Percentiles rank a stretch among this genome's conserved stretches.
Conservation (phyloP, 2,329 filamentous ascomycete species). For the Aspergillus nomiae region DNA sequence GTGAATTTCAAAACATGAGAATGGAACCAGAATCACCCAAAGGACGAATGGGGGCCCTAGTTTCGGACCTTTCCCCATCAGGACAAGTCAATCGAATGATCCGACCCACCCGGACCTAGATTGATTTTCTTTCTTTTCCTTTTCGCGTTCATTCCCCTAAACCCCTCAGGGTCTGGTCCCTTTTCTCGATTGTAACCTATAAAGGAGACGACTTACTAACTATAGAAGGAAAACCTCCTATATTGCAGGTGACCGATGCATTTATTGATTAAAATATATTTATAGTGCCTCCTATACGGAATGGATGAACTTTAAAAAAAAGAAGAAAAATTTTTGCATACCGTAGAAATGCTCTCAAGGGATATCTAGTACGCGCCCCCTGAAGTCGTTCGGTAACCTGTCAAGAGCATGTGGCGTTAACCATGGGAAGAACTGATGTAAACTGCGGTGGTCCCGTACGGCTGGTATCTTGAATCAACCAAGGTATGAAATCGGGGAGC, state of each 20-base stretch:
- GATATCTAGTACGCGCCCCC: background rate
- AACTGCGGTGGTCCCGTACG: background rate
- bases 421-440: slow-evolving; percentile 6
- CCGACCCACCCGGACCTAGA: slow-evolving; percentile 9
- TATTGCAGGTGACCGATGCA: slow-evolving; percentile 3
- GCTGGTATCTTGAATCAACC: slow-evolving; percentile 8
- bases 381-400: background rate
- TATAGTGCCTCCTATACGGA: background rate
- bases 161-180: slow-evolving; percentile 3
- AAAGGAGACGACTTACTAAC: background rate
- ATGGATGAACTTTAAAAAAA: background rate
- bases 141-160: slow-evolving; percentile 1
- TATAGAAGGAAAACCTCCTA: background rate
- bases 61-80: slow-evolving; percentile 12
- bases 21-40: background rate
- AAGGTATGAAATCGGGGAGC: background rate
- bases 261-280: slow-evolving; percentile 2
- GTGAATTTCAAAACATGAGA: background rate
- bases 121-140: slow-evolving; percentile 5
- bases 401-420: slow-evolving; percentile 7
- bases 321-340: background rate
- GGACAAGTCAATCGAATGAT: slow-evolving; percentile 16
- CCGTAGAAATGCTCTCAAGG: background rate
- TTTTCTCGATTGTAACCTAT: slow-evolving; percentile 1
- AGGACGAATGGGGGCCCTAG: slow-evolving; percentile 9